These are phyloP conservation scores for Trichoderma atrobrunneum DNA, from an alignment of 2,329 filamentous ascomycete species.

Conservation along the genomic window DNA sequence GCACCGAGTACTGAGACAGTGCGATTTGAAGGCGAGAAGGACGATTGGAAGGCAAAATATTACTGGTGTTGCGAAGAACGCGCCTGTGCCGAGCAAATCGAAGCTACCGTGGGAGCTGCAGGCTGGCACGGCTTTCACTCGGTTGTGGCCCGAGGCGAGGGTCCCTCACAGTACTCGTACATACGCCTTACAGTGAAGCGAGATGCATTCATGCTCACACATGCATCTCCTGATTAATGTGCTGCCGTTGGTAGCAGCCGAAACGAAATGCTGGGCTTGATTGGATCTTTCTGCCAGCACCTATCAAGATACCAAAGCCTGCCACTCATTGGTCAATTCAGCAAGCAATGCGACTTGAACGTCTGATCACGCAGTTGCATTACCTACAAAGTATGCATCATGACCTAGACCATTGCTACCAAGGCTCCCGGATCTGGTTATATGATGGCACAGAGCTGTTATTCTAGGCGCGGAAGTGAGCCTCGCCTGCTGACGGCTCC, in stretches of 20 bases:
- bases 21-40: background rate
- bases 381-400: background rate
- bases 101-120: background rate
- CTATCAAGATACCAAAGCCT: background rate
- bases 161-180: conserved; percentile 11
- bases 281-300: background rate
- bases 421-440: background rate
- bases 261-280: background rate
- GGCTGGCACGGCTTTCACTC: conserved; percentile 4
- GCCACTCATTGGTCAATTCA: background rate
- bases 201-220: background rate
- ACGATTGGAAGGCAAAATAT: background rate
- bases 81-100: background rate
- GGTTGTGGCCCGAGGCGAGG: conserved; percentile 7
- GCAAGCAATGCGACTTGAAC: background rate
- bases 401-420: background rate
- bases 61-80: background rate
- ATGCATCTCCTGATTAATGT: background rate
- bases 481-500: conserved; percentile 12
- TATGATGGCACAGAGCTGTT: background rate
- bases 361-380: background rate
- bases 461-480: conserved; percentile 7
- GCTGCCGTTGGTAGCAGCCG: background rate
- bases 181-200: conserved; percentile 5
- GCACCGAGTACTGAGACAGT: conserved; percentile 1